Conservation (phyloP, 352 stramenopile species). For the Globisporangium megalacanthum region DNA sequence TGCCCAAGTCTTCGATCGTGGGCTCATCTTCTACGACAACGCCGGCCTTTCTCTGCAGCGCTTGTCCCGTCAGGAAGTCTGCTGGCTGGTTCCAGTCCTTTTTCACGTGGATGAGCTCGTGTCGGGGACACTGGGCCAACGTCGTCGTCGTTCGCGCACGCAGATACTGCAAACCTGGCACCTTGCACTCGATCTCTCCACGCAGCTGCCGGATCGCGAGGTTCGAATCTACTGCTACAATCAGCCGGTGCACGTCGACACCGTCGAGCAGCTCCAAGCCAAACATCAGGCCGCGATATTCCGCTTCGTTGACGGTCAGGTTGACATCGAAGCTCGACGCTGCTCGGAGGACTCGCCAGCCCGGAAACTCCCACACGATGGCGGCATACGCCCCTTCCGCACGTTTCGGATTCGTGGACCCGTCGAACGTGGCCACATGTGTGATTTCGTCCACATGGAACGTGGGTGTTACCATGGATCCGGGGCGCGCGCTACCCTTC, state of each 20-base stretch:
- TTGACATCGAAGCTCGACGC: background rate
- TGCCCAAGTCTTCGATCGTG: background rate
- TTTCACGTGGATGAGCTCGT: too few relatives aligned
- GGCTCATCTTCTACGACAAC: background rate
- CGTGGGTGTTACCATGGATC: background rate
- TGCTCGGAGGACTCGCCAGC: conserved; percentile 3
- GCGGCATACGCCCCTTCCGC: conserved; percentile 5
- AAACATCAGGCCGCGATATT: too few relatives aligned
- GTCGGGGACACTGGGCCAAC: too few relatives aligned
- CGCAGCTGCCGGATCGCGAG: too few relatives aligned
- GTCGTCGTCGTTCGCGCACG: too few relatives aligned
- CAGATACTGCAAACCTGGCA: too few relatives aligned
- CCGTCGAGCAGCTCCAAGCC: too few relatives aligned
- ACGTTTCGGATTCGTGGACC: conserved; percentile 10
- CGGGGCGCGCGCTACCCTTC: background rate
- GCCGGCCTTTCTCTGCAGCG: conserved; percentile 1
- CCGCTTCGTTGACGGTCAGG: conserved; percentile 17
- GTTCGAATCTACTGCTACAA: too few relatives aligned
- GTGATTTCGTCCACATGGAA: background rate
- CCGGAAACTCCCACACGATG: conserved; percentile 13
- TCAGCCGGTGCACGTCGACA: too few relatives aligned
- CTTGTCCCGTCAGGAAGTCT: background rate
- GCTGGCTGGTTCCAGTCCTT: background rate
- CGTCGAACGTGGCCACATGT: conserved; percentile 14
- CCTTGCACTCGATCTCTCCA: too few relatives aligned